Base-by-base conservation (phyloP, 1,284 basidiomycete species). In the Malassezia sp. region DNA sequence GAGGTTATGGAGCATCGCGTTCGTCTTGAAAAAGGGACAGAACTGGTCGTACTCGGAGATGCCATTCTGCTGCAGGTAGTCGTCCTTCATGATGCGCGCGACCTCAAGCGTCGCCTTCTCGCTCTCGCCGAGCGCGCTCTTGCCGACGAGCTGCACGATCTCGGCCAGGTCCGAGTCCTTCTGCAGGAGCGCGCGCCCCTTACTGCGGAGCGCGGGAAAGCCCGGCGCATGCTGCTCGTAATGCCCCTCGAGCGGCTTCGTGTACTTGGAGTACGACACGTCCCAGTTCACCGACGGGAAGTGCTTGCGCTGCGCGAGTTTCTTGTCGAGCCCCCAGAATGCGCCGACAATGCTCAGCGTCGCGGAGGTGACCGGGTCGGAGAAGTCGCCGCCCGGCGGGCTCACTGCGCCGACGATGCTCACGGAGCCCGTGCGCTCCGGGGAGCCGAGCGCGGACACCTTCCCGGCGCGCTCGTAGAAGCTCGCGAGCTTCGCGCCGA, bases 391-490 rank as follows among this genome's bases (percentile, higher is more conserved):
- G 74, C 93, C 91, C 40, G 93, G 91, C 51, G 91, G 91, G 10
- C 89, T 95, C 20, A 97, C 91, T 59, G 93, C 93, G 74, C 93
- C 93, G 60, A 99, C 90, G 61, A 99, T 96, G 12, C 90, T 93
- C 18, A 97, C 90, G 4, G 89, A 90, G 40, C 93, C 93, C 50
- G 84, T 76, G 60, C 93, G 78, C 42, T 78, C 75, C 9, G 93
- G 93, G 61, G 82, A 86, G 47, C 93, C 93, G 45, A 99, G 73
- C 72, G 87, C 91, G 18, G 79, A 80, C 38, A 93, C 90, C 72
- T 91, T 93, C 37, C 93, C 93, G n/a, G 93, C 90, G 65, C 93
- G 85, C 73, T 99, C 93, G 75, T 99, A 99, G 79, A 99, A 99
- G 63, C 83, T 80, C 29, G 91, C 91, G 36, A 99, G 76, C 74